phyloP scores from a whole-genome alignment of 768 basidiomycete species.

The Cubamyces sp. region DNA sequence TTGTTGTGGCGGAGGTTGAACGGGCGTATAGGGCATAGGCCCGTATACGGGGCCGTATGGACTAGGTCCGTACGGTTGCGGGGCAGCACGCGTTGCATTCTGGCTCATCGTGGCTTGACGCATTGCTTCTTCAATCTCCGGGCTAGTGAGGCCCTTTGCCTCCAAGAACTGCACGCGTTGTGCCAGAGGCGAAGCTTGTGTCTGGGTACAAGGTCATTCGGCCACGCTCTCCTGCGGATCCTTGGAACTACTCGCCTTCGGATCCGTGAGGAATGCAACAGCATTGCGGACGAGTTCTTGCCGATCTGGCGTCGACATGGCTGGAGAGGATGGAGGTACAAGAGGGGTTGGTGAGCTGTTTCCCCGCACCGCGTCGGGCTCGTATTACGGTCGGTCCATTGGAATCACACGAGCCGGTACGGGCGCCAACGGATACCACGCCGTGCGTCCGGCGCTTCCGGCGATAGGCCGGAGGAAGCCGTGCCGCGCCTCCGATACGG shows the following conservation, averaged over 20 bases:
- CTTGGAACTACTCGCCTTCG: constrained; percentile 56
- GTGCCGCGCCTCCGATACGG: constrained; percentile 19
- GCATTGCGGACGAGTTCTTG: constrained; percentile 81
- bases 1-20: constrained; percentile 49
- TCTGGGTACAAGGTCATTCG: constrained; percentile 44
- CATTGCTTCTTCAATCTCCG: constrained; percentile 87
- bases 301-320: constrained; percentile 59
- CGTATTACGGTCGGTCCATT: constrained; percentile 4
- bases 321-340: not conserved
- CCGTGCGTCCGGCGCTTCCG: constrained; percentile 4
- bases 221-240: not conserved
- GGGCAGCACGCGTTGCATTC: constrained; percentile 19
- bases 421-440: constrained; percentile 6
- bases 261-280: constrained; percentile 82
- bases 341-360: not conserved
- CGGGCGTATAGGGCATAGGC: constrained; percentile 41
- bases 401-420: constrained; percentile 7
- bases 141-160: constrained; percentile 82
- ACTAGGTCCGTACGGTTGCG: constrained; percentile 26
- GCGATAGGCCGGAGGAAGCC: constrained; percentile 16
- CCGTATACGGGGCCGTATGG: constrained; percentile 50
- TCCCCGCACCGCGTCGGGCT: constrained; percentile 10
- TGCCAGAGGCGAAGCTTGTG: constrained; percentile 75
- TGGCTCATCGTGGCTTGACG: constrained; percentile 54
- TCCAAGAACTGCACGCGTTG: constrained; percentile 95